A percentile compares a stretch with the other conserved stretches of the same genome.
These are phyloP conservation scores for Moesziomyces globuligerus DNA, from an alignment of 1,284 basidiomycete species.

Conservation along the genomic window DNA sequence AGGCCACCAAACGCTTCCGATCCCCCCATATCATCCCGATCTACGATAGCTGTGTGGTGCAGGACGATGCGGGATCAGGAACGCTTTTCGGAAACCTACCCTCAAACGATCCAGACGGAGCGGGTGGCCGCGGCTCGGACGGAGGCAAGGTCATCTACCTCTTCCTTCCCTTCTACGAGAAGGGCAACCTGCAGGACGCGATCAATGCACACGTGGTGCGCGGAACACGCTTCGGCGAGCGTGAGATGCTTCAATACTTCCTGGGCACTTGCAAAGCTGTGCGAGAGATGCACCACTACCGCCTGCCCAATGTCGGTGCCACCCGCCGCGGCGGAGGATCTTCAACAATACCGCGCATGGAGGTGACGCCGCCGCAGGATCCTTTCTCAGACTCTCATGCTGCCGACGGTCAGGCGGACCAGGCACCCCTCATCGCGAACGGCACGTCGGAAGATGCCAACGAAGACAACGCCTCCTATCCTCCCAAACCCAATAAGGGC, in stretches of 20 bases:
- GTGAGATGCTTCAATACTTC: conserved; percentile 87
- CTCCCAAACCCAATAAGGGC: conserved; percentile 49
- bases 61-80: conserved; percentile 53
- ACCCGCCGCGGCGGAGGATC: conserved; percentile 16
- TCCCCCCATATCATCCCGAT: conserved; percentile 64
- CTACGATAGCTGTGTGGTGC: conserved; percentile 64
- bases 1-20: conserved; percentile 66
- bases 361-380: conserved; percentile 38
- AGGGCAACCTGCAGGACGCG: conserved; percentile 86
- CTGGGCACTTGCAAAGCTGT: conserved; percentile 92
- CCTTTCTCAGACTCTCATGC: conserved; percentile 35
- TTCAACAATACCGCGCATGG: conserved; percentile 24
- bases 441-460: conserved; percentile 69
- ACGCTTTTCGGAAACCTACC: conserved; percentile 55
- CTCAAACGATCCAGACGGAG: conserved; percentile 46
- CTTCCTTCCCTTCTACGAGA: conserved; percentile 88
- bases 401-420: conserved; percentile 1
- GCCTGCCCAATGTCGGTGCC: conserved; percentile 44
- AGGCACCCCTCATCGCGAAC: conserved; percentile 49
- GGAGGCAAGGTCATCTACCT: conserved; percentile 63
- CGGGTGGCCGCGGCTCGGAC: conserved; percentile 24
- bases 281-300: conserved; percentile 83
- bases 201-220: conserved; percentile 89
- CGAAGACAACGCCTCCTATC: conserved; percentile 62
- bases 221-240: conserved; percentile 83